Conservation (phyloP, 192 early-diverging fungal species). For the Podila clonocystis region DNA sequence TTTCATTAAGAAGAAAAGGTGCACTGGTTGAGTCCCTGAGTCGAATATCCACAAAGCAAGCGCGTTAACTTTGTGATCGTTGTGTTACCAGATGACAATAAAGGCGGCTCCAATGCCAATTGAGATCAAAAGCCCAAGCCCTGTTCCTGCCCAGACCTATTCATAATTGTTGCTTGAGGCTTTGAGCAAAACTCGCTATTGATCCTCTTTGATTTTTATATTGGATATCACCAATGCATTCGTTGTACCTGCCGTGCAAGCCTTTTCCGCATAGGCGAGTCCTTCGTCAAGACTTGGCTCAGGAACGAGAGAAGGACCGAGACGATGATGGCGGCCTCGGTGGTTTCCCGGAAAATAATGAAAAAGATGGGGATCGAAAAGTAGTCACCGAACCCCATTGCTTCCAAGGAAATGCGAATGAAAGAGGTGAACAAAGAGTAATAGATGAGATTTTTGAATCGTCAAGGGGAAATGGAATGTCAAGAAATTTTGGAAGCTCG, state of each 20-base stretch:
- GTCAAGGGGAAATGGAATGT: no score
- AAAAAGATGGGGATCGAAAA: slow-evolving; percentile 73
- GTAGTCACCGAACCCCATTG: slow-evolving; percentile 30
- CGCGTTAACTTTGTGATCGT: background rate
- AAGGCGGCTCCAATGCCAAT: slow-evolving; percentile 78
- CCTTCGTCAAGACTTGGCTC: slow-evolving; percentile 22
- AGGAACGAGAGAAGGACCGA: slow-evolving; percentile 84
- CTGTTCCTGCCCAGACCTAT: slow-evolving; percentile 82
- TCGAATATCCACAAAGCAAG: background rate
- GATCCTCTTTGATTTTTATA: background rate
- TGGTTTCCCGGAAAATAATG: slow-evolving; percentile 86
- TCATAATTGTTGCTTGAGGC: background rate
- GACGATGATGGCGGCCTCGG: slow-evolving; percentile 89
- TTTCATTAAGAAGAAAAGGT: no score
- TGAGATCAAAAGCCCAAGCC: slow-evolving; percentile 69
- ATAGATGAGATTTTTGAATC: no score
- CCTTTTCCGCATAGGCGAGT: slow-evolving; percentile 21
- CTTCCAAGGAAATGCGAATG: no score
- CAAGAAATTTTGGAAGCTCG: no score
- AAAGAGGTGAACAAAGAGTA: no score
- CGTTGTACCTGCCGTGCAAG: slow-evolving; percentile 31
- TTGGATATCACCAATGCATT: background rate
- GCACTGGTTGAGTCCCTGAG: no score
- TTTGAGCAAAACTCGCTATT: slow-evolving; percentile 1
- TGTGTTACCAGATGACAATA: slow-evolving; percentile 81